phyloP scores from a whole-genome alignment of 2,329 filamentous ascomycete species.

The Penicillium griseofulvum region DNA sequence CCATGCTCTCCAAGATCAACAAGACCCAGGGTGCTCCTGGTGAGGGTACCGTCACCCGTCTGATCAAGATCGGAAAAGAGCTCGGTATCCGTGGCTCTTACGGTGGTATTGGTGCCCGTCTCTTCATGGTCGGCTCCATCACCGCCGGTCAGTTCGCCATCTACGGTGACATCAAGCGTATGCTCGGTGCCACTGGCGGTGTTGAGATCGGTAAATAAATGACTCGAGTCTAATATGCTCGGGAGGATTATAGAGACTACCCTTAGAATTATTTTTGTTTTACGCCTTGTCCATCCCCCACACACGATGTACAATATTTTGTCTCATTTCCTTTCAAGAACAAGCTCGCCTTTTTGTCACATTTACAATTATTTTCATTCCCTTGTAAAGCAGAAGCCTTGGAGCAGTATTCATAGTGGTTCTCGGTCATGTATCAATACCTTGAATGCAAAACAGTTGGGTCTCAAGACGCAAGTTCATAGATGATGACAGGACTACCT shows the following conservation, averaged over 20 bases:
- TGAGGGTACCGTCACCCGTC: slow-evolving; percentile 75
- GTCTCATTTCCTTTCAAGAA: slow-evolving; percentile 24
- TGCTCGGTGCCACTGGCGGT: slow-evolving; percentile 69
- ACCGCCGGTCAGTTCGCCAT: slow-evolving; percentile 85
- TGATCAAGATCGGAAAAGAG: slow-evolving; percentile 86
- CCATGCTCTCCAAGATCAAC: slow-evolving; percentile 95
- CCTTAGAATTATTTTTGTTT: slow-evolving; percentile 23
- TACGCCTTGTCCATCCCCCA: slow-evolving; percentile 25
- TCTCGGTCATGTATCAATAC: not conserved
- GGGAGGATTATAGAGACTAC: slow-evolving; percentile 27
- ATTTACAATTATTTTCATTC: not conserved
- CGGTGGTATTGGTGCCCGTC: slow-evolving; percentile 70
- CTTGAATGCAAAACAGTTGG: not conserved
- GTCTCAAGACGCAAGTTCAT: too few relatives aligned
- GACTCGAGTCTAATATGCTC: slow-evolving; percentile 16
- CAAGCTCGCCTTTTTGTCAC: slow-evolving; percentile 20
- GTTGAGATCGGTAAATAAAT: slow-evolving; percentile 63
- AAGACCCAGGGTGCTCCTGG: slow-evolving; percentile 85
- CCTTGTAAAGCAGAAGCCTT: not conserved
- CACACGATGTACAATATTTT: slow-evolving; percentile 28
- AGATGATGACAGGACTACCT: not conserved
- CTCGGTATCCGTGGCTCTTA: slow-evolving; percentile 76
- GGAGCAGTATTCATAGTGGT: too few relatives aligned
- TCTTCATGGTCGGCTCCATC: slow-evolving; percentile 60
- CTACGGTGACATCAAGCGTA: slow-evolving; percentile 73